Base-by-base conservation (phyloP, 1,139 yeast genomes). In the Protomyces macrosporus region DNA sequence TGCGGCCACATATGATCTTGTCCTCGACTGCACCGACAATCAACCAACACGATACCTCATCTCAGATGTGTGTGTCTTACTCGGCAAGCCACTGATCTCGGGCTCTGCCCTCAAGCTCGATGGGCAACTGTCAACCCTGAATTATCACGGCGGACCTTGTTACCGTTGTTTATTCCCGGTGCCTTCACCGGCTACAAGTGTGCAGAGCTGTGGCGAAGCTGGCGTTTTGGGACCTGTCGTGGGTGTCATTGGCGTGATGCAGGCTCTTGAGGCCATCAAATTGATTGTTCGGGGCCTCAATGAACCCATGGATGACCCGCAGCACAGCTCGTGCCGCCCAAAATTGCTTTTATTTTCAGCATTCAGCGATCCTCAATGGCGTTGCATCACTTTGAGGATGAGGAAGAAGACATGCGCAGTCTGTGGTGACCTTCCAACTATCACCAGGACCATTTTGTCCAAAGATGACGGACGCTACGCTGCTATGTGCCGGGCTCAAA, bases 161-260 rank as follows among this genome's bases (percentile, higher is more conserved):
- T 95, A 95, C 72, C 78, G 99, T 67, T 95, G 99, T 72, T 84
- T 91, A 74, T 90, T 88, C 70, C 98, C 98, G 0, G 78, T 77
- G 10, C 97, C 98, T 0, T 97, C 99, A 0, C 85, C 95, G 0
- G 88, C 96, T 0, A 85, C 83, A 63, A 80, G 89, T 1, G 90
- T 91, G 0, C 82, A 91, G 0, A 82, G 96, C 0, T 95, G 99
- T 71, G 84, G 90, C 7, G 98, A 90, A 74, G 96, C 96, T 2
- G 99, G 99, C 3, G 96, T 95, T 0, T 75, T 95, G 32, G 98
- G 98, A 0, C 97, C 98, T 0, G 95, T 93, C 5, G 95, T 95
- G 57, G 99, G 98, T 0, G 71, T 90, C 0, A 84, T 93, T 72
- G 99, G 99, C 3, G 79, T 85, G 0, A 80, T 88, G 78, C 95